Evolutionary conservation across 2,329 filamentous ascomycete genomes (phyloP).

Genomic region (Ciborinia camelliae): DNA sequence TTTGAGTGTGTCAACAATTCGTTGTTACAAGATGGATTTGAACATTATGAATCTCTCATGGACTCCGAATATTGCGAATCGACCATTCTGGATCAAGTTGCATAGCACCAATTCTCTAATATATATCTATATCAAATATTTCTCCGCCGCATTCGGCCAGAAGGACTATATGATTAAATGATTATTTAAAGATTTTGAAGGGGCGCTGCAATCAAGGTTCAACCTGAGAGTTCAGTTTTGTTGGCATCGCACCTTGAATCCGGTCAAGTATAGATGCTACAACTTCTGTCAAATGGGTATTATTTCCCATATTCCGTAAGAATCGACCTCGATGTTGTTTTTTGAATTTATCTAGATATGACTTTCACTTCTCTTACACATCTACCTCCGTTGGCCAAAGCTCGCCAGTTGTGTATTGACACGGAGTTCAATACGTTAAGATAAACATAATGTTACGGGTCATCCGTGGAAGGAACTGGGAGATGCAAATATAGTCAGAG

Average conservation of each 20-base stretch:
- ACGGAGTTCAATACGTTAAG: background rate
- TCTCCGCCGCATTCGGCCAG: background rate
- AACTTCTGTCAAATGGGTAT: background rate
- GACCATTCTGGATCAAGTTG: too few species aligned
- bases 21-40: too few species aligned
- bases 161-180: background rate
- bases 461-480: background rate
- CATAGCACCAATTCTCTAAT: too few species aligned
- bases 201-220: background rate
- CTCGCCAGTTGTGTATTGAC: background rate
- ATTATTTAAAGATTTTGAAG: background rate
- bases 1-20: background rate
- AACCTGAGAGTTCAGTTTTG: background rate
- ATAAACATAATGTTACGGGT: background rate
- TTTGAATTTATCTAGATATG: background rate
- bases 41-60: too few species aligned
- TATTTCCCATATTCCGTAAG: background rate
- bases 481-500: background rate
- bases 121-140: background rate
- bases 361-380: background rate
- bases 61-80: too few species aligned
- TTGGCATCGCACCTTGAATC: background rate
- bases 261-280: background rate
- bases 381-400: too few species aligned
- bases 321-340: background rate